Base-by-base conservation (phyloP, 2,329 filamentous ascomycete genomes). In the Penicillium corylophilum region DNA sequence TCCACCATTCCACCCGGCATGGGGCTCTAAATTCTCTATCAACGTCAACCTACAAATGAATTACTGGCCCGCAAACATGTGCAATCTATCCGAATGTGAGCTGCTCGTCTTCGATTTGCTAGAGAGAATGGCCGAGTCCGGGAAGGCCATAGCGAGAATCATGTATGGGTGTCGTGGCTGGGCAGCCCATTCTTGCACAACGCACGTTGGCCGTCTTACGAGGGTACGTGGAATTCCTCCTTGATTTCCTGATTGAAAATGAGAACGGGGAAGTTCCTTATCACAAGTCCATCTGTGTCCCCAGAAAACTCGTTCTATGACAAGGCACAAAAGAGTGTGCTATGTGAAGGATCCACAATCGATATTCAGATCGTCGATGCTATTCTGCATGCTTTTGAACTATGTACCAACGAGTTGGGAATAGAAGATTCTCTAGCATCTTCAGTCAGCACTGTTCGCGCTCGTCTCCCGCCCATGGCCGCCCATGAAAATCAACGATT, bases 41-140 rank as follows among this genome's bases (percentile, higher is more conserved):
- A 81, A 85, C 54, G 82, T 85, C 60, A 85, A 85, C 51, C 53
- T 84, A 0, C 80, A 85, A 57, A 84, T 84, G 82, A 84, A 84
- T 53, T 78, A 84, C 55, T 85, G 82, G 81, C 70, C 69, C 1
- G 75, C 77, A 2, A 79, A 82, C 29, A 74, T 80, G 46, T 81
- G 79, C 0, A 71, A 80, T 1, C 74, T 79, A 42, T 75, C 26
- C 0, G 74, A 75, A 40, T 73, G 69, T 2, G 71, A 76, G 16
- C 47, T 66, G 1, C 75, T 77, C 0, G 49, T 81, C 0, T 74
- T 79, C 29, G 65, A 71, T 20, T 59, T 75, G 2, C 63, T 78
- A 3, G 70, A 76, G 16, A 64, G 66, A 3, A 66, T 72, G 55
- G 56, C 63, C 54, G 53, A 35, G 23, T 53, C 60, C 57, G 82